Evolutionary conservation across 305 asterid genomes (phyloP).

Genomic region (Salvia sclarea): DNA sequence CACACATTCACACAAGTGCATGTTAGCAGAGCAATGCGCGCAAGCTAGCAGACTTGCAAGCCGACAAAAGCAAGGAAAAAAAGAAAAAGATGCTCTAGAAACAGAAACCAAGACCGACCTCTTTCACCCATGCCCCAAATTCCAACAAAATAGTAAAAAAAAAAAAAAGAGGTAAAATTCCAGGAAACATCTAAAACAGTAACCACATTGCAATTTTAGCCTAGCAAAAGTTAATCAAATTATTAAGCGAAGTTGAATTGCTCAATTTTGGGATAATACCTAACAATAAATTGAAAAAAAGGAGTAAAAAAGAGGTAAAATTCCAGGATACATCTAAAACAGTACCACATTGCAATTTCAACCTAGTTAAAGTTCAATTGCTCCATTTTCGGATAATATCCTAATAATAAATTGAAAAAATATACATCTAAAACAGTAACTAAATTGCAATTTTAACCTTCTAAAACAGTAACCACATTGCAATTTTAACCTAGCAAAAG

Average conservation of each 20-base stretch:
- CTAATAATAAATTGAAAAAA: too few species aligned
- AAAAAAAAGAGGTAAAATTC: neutral
- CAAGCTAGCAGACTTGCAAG: constrained; percentile 25
- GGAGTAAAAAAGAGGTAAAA: neutral
- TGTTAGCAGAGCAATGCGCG: constrained; percentile 21
- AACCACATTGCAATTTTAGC: neutral
- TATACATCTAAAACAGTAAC: too few species aligned
- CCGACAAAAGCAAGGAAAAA: constrained; percentile 22
- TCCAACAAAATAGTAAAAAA: neutral
- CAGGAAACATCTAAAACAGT: neutral
- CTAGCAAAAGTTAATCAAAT: neutral
- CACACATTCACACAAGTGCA: neutral
- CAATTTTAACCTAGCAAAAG: neutral
- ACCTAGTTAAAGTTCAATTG: too few species aligned
- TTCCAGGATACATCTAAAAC: neutral
- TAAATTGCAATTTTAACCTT: too few species aligned
- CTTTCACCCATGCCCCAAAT: constrained; percentile 18
- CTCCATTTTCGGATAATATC: too few species aligned
- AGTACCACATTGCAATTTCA: too few species aligned
- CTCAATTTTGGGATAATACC: too few species aligned
- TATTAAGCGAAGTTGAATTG: too few species aligned
- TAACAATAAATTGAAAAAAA: neutral
- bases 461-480: neutral
- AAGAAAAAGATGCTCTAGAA: neutral
- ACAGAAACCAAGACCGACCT: constrained; percentile 18